These are phyloP conservation scores for Crataegus laevigata DNA, from an alignment of 306 rosid genomes.

Conservation along the genomic window DNA sequence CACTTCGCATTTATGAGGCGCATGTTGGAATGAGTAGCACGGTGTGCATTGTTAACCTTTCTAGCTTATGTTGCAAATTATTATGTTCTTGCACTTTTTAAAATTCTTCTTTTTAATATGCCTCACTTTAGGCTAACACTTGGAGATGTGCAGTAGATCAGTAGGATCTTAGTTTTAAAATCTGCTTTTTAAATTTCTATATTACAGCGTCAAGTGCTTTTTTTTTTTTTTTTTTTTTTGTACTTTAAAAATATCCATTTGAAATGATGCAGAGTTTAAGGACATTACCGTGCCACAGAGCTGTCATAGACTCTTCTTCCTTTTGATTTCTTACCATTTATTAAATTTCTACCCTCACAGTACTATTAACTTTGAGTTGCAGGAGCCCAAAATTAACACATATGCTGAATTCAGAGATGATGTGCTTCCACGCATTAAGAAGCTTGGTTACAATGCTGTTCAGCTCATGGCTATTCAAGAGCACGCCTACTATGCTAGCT, in stretches of 20 bases:
- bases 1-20: conserved; percentile 91
- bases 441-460: conserved; percentile 95
- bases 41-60: conserved; percentile 40
- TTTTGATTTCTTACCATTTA: background rate
- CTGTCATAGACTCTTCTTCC: background rate
- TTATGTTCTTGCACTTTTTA: conserved; percentile 1
- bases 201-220: background rate
- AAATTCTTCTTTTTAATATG: background rate
- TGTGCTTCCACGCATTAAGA: conserved; percentile 64
- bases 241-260: background rate
- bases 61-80: conserved; percentile 19
- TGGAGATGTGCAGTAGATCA: background rate
- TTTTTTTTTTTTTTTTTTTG: background rate
- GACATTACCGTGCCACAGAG: background rate
- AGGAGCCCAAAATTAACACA: conserved; percentile 85
- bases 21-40: conserved; percentile 98
- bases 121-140: background rate
- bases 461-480: conserved; percentile 99
- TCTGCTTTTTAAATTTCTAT: background rate
- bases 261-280: background rate
- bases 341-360: background rate
- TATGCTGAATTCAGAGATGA: conserved; percentile 85
- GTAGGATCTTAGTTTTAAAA: background rate
- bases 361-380: conserved; percentile 17
- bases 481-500: conserved; percentile 97